Percentiles rank a stretch among this genome's conserved stretches.
Evolutionary conservation across 257 asterid species (phyloP).

Genomic region (Dorcoceras hygrometricum): DNA sequence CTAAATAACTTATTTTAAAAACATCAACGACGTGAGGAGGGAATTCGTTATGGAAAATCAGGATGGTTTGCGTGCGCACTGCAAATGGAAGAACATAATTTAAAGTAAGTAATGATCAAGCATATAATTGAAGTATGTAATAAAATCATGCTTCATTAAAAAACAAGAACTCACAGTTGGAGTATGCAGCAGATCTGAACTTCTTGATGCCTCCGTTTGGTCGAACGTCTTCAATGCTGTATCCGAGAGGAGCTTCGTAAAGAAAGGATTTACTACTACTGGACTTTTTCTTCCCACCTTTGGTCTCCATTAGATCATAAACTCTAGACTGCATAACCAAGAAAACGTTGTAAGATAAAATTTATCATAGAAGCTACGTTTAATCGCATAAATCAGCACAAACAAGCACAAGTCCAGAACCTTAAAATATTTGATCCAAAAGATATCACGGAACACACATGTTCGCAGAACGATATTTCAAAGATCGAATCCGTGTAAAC

Average conservation of each 20-base stretch:
- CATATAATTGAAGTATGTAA: neutral
- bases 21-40: constrained; percentile 53
- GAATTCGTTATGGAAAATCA: constrained; percentile 39
- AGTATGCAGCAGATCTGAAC: constrained; percentile 96
- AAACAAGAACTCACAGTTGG: constrained; percentile 61
- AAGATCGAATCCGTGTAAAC: neutral
- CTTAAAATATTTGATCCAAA: neutral
- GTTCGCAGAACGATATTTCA: neutral
- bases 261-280: constrained; percentile 71
- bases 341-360: neutral
- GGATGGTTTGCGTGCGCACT: constrained; percentile 99
- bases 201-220: constrained; percentile 96
- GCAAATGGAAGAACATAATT: constrained; percentile 29
- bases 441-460: neutral
- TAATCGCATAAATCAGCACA: neutral
- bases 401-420: neutral
- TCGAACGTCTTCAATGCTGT: constrained; percentile 88
- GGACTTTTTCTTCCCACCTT: constrained; percentile 86
- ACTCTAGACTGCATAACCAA: constrained; percentile 34
- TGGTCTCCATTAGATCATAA: constrained; percentile 87
- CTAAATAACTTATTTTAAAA: constrained; percentile 24
- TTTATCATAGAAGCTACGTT: neutral
- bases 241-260: constrained; percentile 93
- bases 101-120: neutral
- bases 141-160: neutral